Evolutionary conservation across 2,329 filamentous ascomycete species (phyloP).

Genomic region (Fusarium setosum): DNA sequence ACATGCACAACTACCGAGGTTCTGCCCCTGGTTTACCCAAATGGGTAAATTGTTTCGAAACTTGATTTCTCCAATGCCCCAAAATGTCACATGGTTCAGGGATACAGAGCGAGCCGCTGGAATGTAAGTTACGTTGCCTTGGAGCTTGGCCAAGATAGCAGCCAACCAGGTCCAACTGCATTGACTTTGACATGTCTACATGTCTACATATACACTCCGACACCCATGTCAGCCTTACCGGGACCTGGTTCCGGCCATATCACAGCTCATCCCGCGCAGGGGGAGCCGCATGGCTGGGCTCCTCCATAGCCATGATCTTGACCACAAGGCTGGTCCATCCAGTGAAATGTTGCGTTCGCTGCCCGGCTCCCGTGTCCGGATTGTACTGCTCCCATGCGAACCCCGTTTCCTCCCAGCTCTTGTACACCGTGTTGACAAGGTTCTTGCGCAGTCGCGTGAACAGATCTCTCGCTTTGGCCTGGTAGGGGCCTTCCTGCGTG

Average conservation of each 20-base stretch:
- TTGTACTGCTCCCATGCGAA: slow-evolving; percentile 99
- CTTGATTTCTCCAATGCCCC: slow-evolving; percentile 5
- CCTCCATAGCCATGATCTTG: slow-evolving; percentile 96
- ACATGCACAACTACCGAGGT: slow-evolving; percentile 12
- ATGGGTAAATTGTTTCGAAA: slow-evolving; percentile 22
- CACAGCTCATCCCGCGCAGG: slow-evolving; percentile 61
- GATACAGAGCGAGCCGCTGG: slow-evolving; percentile 20
- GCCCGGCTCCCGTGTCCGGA: slow-evolving; percentile 90
- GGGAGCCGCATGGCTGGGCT: slow-evolving; percentile 57
- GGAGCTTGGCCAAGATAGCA: not conserved
- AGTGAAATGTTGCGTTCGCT: slow-evolving; percentile 97
- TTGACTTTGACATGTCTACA: slow-evolving; percentile 8
- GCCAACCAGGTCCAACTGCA: slow-evolving; percentile 5
- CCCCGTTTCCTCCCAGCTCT: slow-evolving; percentile 88
- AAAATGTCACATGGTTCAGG: slow-evolving; percentile 27
- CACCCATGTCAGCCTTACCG: slow-evolving; percentile 10
- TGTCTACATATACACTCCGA: slow-evolving; percentile 7
- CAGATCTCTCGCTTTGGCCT: slow-evolving; percentile 74
- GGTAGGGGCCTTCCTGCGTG: slow-evolving; percentile 73
- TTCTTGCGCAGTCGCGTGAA: slow-evolving; percentile 85
- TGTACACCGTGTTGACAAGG: slow-evolving; percentile 88
- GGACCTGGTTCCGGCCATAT: slow-evolving; percentile 13
- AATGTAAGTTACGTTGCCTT: slow-evolving; percentile 18
- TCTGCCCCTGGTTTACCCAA: slow-evolving; percentile 23
- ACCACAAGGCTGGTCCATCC: slow-evolving; percentile 99